Percentiles rank a stretch among this genome's conserved stretches.
Evolutionary conservation across 2,329 filamentous ascomycete genomes (phyloP).

Genomic region (Alternaria novae-zelandiae): DNA sequence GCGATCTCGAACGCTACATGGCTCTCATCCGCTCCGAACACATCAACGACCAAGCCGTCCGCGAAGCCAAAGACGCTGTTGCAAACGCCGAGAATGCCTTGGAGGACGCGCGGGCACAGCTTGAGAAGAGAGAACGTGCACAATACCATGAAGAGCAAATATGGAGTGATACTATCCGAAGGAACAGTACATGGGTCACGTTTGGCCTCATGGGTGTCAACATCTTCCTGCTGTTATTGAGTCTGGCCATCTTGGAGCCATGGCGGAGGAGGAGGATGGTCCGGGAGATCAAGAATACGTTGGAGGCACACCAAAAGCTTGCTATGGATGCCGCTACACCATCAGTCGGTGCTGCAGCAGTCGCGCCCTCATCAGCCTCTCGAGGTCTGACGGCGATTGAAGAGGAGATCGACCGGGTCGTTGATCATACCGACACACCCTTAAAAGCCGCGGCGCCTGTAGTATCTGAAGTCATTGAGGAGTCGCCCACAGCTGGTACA

Average conservation of each 20-base stretch:
- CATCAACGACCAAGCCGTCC: slow-evolving; percentile 85
- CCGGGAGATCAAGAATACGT: slow-evolving; percentile 65
- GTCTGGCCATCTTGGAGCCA: slow-evolving; percentile 90
- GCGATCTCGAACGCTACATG: slow-evolving; percentile 93
- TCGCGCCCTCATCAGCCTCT: neutral
- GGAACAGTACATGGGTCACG: slow-evolving; percentile 97
- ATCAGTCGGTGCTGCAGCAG: slow-evolving; percentile 2
- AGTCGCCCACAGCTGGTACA: slow-evolving; percentile 13
- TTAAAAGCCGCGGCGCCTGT: slow-evolving; percentile 4
- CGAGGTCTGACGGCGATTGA: slow-evolving; percentile 20
- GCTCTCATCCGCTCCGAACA: slow-evolving; percentile 90
- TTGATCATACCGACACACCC: slow-evolving; percentile 12
- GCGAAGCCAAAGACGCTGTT: slow-evolving; percentile 72
- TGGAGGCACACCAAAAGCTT: slow-evolving; percentile 42
- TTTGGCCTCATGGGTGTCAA: slow-evolving; percentile 99
- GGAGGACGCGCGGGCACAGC: slow-evolving; percentile 74
- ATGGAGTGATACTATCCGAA: slow-evolving; percentile 95
- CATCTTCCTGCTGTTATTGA: slow-evolving; percentile 82
- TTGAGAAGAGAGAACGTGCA: slow-evolving; percentile 83
- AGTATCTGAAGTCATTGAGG: slow-evolving; percentile 11
- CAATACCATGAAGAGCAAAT: slow-evolving; percentile 99
- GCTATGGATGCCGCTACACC: slow-evolving; percentile 19
- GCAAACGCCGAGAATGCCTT: slow-evolving; percentile 78
- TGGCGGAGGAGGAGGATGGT: slow-evolving; percentile 86
- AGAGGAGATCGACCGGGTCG: slow-evolving; percentile 24